Evolutionary conservation across 108 stramenopile genomes (phyloP).

Genomic region (Hondaea fermentalgiana): DNA sequence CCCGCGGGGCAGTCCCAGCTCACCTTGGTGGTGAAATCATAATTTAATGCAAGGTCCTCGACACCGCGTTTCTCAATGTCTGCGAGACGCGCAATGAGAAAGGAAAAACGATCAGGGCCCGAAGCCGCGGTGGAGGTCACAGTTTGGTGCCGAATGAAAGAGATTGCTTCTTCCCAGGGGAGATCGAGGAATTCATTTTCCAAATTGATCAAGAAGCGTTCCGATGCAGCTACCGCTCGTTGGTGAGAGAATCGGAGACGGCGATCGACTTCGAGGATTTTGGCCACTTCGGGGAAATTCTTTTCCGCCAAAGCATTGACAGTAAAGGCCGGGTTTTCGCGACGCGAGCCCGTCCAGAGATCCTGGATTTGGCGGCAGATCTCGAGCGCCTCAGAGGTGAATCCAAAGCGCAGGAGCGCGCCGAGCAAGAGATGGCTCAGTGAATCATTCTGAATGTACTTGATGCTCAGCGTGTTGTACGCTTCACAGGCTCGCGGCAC

Average conservation of each 20-base stretch:
- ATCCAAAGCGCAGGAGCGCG: neutral
- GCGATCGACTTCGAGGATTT: neutral
- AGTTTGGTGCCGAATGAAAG: neutral
- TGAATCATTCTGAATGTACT: slow-evolving; percentile 3
- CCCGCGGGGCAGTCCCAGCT: neutral
- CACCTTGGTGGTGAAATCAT: neutral
- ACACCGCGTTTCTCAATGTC: neutral
- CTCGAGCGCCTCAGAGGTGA: neutral
- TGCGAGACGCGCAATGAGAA: neutral
- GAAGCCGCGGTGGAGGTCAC: neutral
- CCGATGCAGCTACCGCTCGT: neutral
- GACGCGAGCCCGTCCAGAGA: neutral
- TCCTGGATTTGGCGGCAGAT: neutral
- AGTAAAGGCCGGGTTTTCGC: neutral
- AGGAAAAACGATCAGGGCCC: neutral
- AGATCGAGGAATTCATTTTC: neutral
- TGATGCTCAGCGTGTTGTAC: neutral
- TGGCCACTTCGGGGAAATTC: neutral
- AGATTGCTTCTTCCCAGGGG: neutral
- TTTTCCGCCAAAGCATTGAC: neutral
- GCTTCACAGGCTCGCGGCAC: neutral
- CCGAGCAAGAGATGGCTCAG: neutral
- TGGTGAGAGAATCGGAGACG: neutral
- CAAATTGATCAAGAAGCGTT: neutral
- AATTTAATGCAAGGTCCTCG: neutral